Percentiles rank a stretch among this genome's conserved stretches.
Evolutionary conservation across 352 stramenopile species (phyloP).

Genomic region (Nothophytophthora sp.): DNA sequence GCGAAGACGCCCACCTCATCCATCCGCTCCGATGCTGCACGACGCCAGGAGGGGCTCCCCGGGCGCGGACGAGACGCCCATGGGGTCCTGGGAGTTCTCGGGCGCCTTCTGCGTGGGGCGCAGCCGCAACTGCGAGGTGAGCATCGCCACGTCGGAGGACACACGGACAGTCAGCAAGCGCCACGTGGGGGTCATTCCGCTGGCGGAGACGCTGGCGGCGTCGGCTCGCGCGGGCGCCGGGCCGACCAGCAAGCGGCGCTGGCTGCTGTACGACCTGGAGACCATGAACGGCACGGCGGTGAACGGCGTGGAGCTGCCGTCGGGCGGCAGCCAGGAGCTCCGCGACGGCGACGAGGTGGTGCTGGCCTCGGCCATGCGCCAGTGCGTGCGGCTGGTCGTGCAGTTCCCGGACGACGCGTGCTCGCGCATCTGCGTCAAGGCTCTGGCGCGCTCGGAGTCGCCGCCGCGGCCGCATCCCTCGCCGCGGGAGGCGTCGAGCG

Average conservation of each 20-base stretch:
- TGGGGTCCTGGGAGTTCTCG: slow-evolving; percentile 45
- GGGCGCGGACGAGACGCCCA: not conserved
- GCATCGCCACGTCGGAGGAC: slow-evolving; percentile 67
- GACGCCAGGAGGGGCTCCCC: slow-evolving; percentile 7
- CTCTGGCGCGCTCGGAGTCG: slow-evolving; percentile 12
- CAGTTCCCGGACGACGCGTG: slow-evolving; percentile 43
- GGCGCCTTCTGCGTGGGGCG: slow-evolving; percentile 69
- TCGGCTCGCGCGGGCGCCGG: slow-evolving; percentile 1
- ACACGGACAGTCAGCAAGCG: slow-evolving; percentile 80
- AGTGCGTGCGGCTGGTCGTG: slow-evolving; percentile 54
- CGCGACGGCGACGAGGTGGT: slow-evolving; percentile 72
- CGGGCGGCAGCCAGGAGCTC: slow-evolving; percentile 58
- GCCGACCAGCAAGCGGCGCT: slow-evolving; percentile 28
- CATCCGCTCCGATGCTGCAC: slow-evolving; percentile 14
- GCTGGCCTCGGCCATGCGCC: slow-evolving; percentile 64
- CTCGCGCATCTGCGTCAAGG: slow-evolving; percentile 44
- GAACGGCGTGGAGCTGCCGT: slow-evolving; percentile 63
- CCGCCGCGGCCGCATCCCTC: slow-evolving; percentile 12
- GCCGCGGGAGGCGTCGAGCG: slow-evolving; percentile 15
- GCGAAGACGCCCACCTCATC: too few relatives aligned
- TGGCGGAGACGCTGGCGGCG: slow-evolving; percentile 20
- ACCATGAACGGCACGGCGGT: slow-evolving; percentile 82
- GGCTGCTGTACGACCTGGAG: slow-evolving; percentile 80
- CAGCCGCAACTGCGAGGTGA: slow-evolving; percentile 68
- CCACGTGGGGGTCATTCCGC: slow-evolving; percentile 61